Evolutionary conservation across 2,329 filamentous ascomycete genomes (phyloP), one percentile per base, ranked within the genome.

Genomic region (Cryphonectria radicalis): DNA sequence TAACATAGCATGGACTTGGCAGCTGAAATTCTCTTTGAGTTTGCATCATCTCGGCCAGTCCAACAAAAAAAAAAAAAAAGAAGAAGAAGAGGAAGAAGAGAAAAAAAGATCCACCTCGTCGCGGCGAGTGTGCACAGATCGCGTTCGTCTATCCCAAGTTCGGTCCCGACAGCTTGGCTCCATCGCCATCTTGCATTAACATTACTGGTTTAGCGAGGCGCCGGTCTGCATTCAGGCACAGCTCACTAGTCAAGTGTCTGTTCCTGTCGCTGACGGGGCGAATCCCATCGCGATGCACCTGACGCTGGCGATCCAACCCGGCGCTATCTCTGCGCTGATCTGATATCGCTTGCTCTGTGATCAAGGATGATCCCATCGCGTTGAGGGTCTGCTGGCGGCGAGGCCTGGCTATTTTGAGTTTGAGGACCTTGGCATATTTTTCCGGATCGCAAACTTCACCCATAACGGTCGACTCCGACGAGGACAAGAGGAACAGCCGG

Each of bases 161-260:
- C 66, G 40, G 66, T 66, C 55, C 70, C 70, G 68, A 57, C 22
- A 60, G n/a, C 50, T 43, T 57, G 64, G 70, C 60, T 68, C 68
- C 64, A 60, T 59, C 37, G 37, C 28, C 35, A 37, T 55, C 10
- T 42, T 43, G 62, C 62, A 64, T 46, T 46, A 40, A 8, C 60
- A 40, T 57, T 11, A 57, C 64, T 35, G 19, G 46, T n/a, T 32
- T 66, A 66, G 64, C 64, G 37, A 19, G 11, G 64, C 28, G 46
- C 64, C 46, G 64, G 19, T 25, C 19, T 43, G 35, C 22, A 25
- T 42, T 25, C 37, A 64, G 62, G 62, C 40, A 64, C 62, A 64
- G 7, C 28, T 53, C 43, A 19, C 25, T 28, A 35, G n/a, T 32
- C 25, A 55, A 55, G 46, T n/a, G 22, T 25, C 22, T 42, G n/a